phyloP scores from a whole-genome alignment of 257 asterid species.

The Buddleja alternifolia region DNA sequence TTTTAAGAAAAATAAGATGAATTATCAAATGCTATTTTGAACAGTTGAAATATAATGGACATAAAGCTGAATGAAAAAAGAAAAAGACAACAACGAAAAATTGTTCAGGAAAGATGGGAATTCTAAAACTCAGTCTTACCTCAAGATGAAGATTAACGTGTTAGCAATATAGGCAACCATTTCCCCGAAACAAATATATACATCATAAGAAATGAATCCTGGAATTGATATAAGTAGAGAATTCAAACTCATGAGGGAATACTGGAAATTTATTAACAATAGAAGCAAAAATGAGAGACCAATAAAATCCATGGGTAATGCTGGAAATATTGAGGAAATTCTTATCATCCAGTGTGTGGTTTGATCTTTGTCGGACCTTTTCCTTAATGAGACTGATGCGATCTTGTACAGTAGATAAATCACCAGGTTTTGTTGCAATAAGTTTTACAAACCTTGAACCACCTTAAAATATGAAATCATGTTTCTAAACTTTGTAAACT shows the following conservation, averaged over 20 bases:
- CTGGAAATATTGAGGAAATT: neutral
- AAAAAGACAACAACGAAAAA: neutral
- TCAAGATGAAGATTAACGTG: constrained; percentile 90
- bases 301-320: constrained; percentile 18
- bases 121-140: constrained; percentile 48
- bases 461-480: neutral
- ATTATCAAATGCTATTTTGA: neutral
- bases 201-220: constrained; percentile 26
- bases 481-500: neutral
- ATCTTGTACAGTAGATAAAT: neutral
- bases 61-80: neutral
- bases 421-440: neutral
- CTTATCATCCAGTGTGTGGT: neutral
- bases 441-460: neutral
- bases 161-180: constrained; percentile 96
- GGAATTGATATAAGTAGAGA: constrained; percentile 17
- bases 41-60: neutral
- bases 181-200: constrained; percentile 76
- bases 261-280: neutral
- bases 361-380: neutral
- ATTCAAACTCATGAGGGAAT: constrained; percentile 13
- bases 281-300: constrained; percentile 10
- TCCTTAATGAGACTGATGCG: neutral
- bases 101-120: neutral
- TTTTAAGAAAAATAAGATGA: neutral